Percentiles rank a stretch among this genome's conserved stretches.
phyloP scores from a whole-genome alignment of 2,329 filamentous ascomycete genomes.

The Boeremia exigua region DNA sequence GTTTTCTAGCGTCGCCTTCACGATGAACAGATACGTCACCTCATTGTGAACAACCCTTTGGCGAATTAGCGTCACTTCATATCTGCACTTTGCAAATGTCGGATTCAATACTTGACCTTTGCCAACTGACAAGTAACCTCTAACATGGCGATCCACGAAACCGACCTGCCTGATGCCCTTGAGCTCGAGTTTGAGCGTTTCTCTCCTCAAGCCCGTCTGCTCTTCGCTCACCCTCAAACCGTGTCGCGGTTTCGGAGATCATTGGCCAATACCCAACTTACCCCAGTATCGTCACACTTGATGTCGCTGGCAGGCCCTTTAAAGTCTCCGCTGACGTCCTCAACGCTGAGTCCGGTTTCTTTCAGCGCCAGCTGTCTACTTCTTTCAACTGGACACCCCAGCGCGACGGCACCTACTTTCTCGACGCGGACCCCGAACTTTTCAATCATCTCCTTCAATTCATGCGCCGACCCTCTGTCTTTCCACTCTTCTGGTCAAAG shows the following conservation, averaged over 20 bases:
- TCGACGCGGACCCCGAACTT: constrained; percentile 47
- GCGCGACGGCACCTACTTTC: constrained; percentile 44
- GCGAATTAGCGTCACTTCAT: no score
- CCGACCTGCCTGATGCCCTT: background rate
- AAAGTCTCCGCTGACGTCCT: constrained; percentile 15
- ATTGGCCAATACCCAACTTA: background rate
- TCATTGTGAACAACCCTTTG: no score
- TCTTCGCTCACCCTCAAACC: background rate
- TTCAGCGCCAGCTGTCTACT: constrained; percentile 7
- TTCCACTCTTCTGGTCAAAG: constrained; percentile 45
- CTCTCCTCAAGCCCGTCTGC: background rate
- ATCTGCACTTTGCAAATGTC: background rate
- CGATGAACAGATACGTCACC: no score
- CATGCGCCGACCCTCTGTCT: constrained; percentile 26
- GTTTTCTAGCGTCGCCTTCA: no score
- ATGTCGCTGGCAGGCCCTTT: constrained; percentile 26
- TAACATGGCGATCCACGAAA: background rate
- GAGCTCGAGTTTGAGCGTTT: background rate
- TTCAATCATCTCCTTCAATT: constrained; percentile 39
- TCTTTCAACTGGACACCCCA: constrained; percentile 15
- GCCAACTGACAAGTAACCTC: no score
- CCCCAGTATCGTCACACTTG: constrained; percentile 19
- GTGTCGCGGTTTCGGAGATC: background rate
- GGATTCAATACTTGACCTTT: no score
- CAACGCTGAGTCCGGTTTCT: constrained; percentile 15